A percentile compares a stretch with the other conserved stretches of the same genome.
Conservation (phyloP, 257 asterid genomes). For the Solanum peruvianum region DNA sequence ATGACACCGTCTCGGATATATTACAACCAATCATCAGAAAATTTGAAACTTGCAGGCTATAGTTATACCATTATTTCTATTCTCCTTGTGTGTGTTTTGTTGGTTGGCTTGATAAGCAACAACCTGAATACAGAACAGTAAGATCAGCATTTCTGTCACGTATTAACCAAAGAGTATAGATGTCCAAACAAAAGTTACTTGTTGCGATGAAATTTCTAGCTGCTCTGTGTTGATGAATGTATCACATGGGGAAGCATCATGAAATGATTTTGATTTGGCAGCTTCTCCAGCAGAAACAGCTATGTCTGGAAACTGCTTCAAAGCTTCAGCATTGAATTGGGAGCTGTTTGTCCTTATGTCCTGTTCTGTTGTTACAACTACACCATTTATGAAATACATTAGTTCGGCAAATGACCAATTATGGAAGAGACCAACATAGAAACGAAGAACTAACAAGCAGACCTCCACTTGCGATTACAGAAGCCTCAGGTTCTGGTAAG, state of each 20-base stretch:
- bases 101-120: slow-evolving; percentile 4
- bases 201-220: neutral
- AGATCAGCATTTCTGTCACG: neutral
- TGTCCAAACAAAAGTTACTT: slow-evolving; percentile 5
- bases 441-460: neutral
- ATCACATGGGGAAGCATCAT: slow-evolving; percentile 13
- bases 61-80: slow-evolving; percentile 22
- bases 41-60: neutral
- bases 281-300: slow-evolving; percentile 18
- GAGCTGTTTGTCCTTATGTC: slow-evolving; percentile 13
- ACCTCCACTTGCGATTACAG: slow-evolving; percentile 26
- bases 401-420: neutral
- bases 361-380: slow-evolving; percentile 1
- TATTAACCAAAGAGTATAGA: neutral
- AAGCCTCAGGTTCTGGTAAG: slow-evolving; percentile 14
- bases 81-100: slow-evolving; percentile 9
- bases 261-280: slow-evolving; percentile 5
- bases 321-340: slow-evolving; percentile 3
- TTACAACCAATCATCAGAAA: neutral
- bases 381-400: slow-evolving; percentile 7
- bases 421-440: neutral
- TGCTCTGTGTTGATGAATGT: slow-evolving; percentile 5
- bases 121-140: slow-evolving; percentile 2
- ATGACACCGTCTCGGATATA: neutral
- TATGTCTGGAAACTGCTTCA: slow-evolving; percentile 5